Evolutionary conservation across 257 asterid genomes (phyloP), one percentile per base, ranked within the genome.

Genomic region (Primulina eburnea): DNA sequence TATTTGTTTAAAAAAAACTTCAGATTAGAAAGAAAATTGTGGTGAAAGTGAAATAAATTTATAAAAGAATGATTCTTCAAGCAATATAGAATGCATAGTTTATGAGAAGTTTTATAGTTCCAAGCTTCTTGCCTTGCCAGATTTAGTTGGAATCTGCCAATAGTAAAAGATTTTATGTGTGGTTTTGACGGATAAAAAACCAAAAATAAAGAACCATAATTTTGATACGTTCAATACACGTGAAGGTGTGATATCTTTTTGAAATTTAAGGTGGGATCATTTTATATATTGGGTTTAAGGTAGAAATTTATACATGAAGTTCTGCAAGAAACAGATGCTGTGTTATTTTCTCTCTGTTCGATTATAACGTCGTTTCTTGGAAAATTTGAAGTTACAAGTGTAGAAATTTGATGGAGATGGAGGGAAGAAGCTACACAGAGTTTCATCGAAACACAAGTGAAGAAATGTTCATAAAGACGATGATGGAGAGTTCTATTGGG

Each of bases 401-500:
- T 67, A 77, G 26, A 50, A 33, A 8, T 64, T 28, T 14, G 5
- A 59, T 65, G 79, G 83, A 77, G 53, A 86, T 89, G 95, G 97
- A 89, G 76, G 97, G 96, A 65, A 84, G 90, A 62, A 78, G 83
- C 21, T 87, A 71, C 75, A 84, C 89, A 7, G 92, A 89, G 67
- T 74, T 84, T 6, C 80, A 76, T 69, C 75, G 95, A 75, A 91
- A 91, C 84, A 82, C 92, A 59, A 91, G 91, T 40, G 97, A 91
- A 70, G 97, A 91, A 59, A 4, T 91, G 81, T 89, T 91, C 72
- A 87, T 89, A 57, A 89, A 77, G 80, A 82, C 82, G 24, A 83
- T 91, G 91, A 87, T 89, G 96, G 97, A 91, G 80, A 80, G 83
- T 79, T 72, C 90, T 37, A 72, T 85, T 50, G 95, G 92, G 55